Evolutionary conservation across 148 eudicot species (phyloP), one percentile per base, ranked within the genome.

Genomic region (Rheum nobile): DNA sequence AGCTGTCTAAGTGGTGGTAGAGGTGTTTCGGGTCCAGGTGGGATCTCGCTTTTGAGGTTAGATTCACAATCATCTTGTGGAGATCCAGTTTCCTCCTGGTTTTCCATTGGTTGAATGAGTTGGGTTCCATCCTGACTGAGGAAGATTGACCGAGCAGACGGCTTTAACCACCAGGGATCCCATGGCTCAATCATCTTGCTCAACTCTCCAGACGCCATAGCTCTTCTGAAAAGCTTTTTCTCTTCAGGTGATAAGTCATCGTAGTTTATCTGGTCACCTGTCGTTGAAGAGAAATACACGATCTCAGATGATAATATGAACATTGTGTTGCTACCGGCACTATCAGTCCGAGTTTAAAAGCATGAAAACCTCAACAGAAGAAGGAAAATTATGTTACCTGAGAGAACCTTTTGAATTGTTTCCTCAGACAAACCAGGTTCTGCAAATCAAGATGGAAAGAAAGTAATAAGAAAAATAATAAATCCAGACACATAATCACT

Each of bases 91-190:
- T 72, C 31, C 52, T 86, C 88, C 24, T 73, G 74, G 0, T 75
- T 76, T 41, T 5, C 44, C 70, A 96, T 71, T 41, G 91, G 96
- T 73, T 90, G 96, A 52, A 96, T 79, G 29, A 90, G 92, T 68
- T 77, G 88, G 72, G 88, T 80, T 76, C 97, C 99, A 70, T 83
- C 86, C 16, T 69, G 80, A 72, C 96, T 82, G 22, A 95, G 88
- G 77, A 84, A 73, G 50, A 92, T 76, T 37, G 82, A 78, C 44
- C 74, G 78, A 71, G 99, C 94, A 46, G 88, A 82, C 71, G 96
- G 94, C 79, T 78, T 92, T 77, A 87, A 81, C 99, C 99, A 95
- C 99, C 97, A 92, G 37, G 97, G 97, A 61, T 91, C 96, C 98
- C 98, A 91, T 32, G 93, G 94, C 79, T 90, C 79, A 37, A 96